Percentiles rank a stretch among this genome's conserved stretches.
Evolutionary conservation across 2,329 filamentous ascomycete species (phyloP).

Genomic region (Pochonia chlamydosporia): DNA sequence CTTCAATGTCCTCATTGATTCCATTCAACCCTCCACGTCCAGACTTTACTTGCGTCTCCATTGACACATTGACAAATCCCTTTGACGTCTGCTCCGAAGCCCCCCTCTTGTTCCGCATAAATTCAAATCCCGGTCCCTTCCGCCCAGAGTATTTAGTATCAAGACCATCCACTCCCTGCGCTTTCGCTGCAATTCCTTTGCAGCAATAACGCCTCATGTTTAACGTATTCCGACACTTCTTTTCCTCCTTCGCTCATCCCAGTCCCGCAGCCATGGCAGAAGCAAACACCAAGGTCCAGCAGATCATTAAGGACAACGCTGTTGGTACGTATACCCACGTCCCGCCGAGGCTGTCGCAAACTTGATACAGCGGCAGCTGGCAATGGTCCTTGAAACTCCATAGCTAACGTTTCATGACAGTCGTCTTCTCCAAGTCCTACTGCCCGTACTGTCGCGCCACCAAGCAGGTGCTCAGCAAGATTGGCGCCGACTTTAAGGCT

Average conservation of each 20-base stretch:
- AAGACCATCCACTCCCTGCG: too few species aligned
- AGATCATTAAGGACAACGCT: conserved; percentile 81
- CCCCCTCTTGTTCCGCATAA: not conserved
- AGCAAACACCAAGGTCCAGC: conserved; percentile 76
- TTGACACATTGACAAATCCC: not conserved
- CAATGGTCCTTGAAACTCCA: too few species aligned
- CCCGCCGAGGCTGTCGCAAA: not conserved
- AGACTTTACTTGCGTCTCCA: not conserved
- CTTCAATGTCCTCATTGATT: not conserved
- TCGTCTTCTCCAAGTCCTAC: conserved; percentile 95
- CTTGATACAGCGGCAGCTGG: not conserved
- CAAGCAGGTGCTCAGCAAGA: conserved; percentile 66
- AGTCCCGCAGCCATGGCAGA: conserved; percentile 70
- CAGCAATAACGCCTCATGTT: conserved; percentile 29
- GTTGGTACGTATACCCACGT: conserved; percentile 55
- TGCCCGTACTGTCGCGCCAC: conserved; percentile 86
- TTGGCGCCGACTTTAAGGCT: conserved; percentile 66
- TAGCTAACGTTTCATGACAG: conserved; percentile 30
- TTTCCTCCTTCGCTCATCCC: conserved; percentile 45
- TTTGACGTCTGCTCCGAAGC: not conserved
- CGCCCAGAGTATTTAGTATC: too few species aligned
- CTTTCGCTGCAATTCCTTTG: not conserved
- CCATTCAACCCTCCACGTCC: conserved; percentile 4
- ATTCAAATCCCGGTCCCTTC: not conserved
- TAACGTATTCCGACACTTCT: conserved; percentile 68